Percentiles rank a stretch among this genome's conserved stretches.
Evolutionary conservation across 306 rosid species (phyloP).

Genomic region (Arachis stenosperma): DNA sequence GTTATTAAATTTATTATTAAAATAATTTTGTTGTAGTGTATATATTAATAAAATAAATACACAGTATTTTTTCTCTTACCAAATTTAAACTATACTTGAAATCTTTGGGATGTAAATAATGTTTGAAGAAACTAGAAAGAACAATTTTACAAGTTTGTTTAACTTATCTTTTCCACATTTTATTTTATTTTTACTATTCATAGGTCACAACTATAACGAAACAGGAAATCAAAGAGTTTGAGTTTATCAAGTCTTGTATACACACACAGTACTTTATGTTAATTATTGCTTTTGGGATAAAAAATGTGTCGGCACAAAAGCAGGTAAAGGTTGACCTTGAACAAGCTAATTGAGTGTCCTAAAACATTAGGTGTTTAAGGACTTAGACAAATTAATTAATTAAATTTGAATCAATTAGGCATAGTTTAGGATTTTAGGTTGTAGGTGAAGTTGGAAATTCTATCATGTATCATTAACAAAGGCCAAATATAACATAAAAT

Average conservation of each 20-base stretch:
- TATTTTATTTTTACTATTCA: background rate
- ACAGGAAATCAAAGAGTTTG: background rate
- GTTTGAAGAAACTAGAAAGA: background rate
- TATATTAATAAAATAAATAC: no score
- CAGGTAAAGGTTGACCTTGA: conserved; percentile 32
- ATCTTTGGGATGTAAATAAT: background rate
- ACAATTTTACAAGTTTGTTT: background rate
- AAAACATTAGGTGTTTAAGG: background rate
- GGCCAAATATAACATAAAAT: background rate
- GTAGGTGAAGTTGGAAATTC: conserved; percentile 34
- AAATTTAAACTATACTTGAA: background rate
- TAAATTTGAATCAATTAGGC: background rate
- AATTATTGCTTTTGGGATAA: background rate
- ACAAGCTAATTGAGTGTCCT: conserved; percentile 15
- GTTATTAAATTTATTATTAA: no score
- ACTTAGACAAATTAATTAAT: no score
- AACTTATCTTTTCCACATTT: background rate
- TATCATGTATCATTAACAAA: conserved; percentile 11
- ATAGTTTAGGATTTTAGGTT: background rate
- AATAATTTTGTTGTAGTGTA: no score
- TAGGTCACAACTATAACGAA: conserved; percentile 15
- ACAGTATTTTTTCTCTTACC: no score
- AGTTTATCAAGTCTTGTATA: conserved; percentile 4
- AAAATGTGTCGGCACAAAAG: conserved; percentile 19
- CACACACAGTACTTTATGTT: background rate